These are phyloP conservation scores for Rhizopogon salebrosus DNA, from an alignment of 768 basidiomycete species.

Conservation along the genomic window DNA sequence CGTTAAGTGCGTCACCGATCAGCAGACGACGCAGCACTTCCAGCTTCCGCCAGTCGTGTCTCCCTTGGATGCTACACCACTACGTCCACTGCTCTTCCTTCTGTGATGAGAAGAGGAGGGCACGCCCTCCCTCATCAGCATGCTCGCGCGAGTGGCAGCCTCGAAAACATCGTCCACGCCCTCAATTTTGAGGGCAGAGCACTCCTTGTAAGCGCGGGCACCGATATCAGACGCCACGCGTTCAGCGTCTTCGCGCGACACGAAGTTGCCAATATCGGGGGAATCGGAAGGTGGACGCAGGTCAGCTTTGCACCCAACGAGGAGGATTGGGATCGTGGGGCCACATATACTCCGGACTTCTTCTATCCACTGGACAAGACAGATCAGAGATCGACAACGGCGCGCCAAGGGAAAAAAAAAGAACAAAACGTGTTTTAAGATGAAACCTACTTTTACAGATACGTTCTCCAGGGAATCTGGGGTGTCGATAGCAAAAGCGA, in stretches of 20 bases:
- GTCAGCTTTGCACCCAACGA: constrained; percentile 96
- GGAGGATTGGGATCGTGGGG: constrained; percentile 83
- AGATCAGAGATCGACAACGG: constrained; percentile 7
- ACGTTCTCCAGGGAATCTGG: constrained; percentile 98
- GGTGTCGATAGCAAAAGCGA: constrained; percentile 94
- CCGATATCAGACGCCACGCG: constrained; percentile 79
- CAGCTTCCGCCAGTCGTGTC: constrained; percentile 41
- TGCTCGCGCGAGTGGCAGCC: constrained; percentile 92
- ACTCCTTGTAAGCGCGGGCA: constrained; percentile 92
- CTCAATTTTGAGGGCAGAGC: constrained; percentile 83
- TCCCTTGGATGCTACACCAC: constrained; percentile 25
- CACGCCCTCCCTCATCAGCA: constrained; percentile 89
- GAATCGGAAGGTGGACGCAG: constrained; percentile 58
- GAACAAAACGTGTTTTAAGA: constrained; percentile 4
- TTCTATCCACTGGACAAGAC: constrained; percentile 80
- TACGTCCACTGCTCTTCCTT: constrained; percentile 48
- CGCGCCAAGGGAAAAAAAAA: constrained; percentile 4
- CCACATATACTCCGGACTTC: constrained; percentile 98
- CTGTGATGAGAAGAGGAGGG: constrained; percentile 49
- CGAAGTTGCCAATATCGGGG: constrained; percentile 49
- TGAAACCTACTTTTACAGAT: constrained; percentile 68
- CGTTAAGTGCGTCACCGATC: constrained; percentile 10
- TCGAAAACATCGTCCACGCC: constrained; percentile 98
- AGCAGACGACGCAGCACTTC: constrained; percentile 70
- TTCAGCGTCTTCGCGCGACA: constrained; percentile 78